A percentile compares a stretch with the other conserved stretches of the same genome.
These are phyloP conservation scores for Rhytidiadelphus loreus DNA, from an alignment of 225 moss, liverwort and hornwort species.

Conservation along the genomic window DNA sequence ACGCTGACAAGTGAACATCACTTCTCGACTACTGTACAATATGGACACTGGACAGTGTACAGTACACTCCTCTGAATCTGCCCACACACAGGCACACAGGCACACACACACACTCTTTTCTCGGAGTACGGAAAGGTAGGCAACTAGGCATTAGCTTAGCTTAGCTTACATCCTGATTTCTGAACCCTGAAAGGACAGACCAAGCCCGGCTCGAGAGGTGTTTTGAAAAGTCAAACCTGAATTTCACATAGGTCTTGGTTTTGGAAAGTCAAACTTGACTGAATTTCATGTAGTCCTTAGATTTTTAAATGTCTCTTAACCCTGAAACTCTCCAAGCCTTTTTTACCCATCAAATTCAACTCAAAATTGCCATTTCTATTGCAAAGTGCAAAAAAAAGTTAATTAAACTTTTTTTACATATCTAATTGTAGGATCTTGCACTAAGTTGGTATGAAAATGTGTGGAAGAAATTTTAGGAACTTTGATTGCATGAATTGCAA, in stretches of 20 bases:
- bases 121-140: neutral
- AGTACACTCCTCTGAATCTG: neutral
- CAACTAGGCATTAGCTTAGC: neutral
- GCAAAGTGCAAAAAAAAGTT: neutral
- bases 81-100: neutral
- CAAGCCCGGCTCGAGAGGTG: neutral
- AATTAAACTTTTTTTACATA: neutral
- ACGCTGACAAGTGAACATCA: neutral
- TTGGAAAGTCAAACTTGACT: neutral
- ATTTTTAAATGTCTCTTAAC: neutral
- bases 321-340: accelerated
- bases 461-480: neutral
- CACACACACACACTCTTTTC: neutral
- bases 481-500: accelerated
- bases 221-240: neutral
- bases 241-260: neutral
- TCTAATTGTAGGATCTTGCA: neutral
- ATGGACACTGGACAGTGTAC: neutral
- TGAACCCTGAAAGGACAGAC: neutral
- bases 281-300: neutral
- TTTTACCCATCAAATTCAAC: neutral
- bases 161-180: neutral
- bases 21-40: neutral
- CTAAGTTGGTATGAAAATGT: accelerated
- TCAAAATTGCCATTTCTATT: neutral